Evolutionary conservation across 495 filamentous ascomycete genomes (phyloP).

Genomic region (Neurospora terricola): DNA sequence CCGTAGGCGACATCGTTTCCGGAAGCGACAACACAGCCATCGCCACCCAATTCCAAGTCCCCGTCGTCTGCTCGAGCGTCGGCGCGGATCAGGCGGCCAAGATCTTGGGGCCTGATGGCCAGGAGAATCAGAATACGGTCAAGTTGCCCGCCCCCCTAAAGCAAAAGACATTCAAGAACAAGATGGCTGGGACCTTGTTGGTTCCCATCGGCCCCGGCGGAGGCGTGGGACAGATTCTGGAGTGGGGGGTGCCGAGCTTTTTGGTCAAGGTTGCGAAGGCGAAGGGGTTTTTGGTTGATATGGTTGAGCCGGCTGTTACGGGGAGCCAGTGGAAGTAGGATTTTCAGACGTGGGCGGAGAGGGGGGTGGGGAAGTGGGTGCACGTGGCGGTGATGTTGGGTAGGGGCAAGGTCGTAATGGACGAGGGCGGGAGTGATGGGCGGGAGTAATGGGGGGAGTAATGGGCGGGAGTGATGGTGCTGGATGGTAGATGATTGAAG

Average conservation of each 20-base stretch:
- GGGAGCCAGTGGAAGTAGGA: not conserved
- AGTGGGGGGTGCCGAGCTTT: constrained; percentile 41
- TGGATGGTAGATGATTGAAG: not conserved
- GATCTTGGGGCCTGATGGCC: not conserved
- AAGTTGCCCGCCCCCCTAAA: not conserved
- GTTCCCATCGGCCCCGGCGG: constrained; percentile 45
- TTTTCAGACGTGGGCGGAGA: not conserved
- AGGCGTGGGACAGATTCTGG: constrained; percentile 42
- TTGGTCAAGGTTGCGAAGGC: constrained; percentile 47
- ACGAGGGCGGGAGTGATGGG: not conserved
- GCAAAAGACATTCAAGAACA: constrained; percentile 27
- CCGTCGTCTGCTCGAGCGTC: not conserved
- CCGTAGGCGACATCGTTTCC: constrained; percentile 1
- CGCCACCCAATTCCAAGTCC: not conserved
- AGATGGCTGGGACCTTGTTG: constrained; percentile 17
- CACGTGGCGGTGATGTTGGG: not conserved
- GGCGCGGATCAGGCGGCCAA: not conserved
- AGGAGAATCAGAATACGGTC: not conserved
- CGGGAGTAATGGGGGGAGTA: not conserved
- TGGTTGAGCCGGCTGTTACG: not conserved
- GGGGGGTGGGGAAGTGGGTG: not conserved
- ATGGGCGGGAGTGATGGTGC: not conserved
- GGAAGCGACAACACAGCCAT: not conserved
- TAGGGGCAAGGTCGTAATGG: not conserved
- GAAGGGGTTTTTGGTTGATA: constrained; percentile 35